phyloP scores from a whole-genome alignment of 495 filamentous ascomycete species.

The Penicillium chermesinum region DNA sequence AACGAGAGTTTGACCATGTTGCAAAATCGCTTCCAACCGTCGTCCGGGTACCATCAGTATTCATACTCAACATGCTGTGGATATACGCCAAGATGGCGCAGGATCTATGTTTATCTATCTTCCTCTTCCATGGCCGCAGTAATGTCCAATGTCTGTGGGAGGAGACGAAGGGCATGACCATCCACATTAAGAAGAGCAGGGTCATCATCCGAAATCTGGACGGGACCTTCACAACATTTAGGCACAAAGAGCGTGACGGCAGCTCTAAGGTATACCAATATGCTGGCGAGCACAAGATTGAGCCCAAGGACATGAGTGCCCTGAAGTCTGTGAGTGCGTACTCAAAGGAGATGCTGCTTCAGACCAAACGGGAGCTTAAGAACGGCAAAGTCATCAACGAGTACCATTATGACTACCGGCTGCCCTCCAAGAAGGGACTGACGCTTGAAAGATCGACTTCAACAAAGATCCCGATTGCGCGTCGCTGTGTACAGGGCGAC shows the following conservation, averaged over 20 bases:
- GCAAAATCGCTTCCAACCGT: conserved; percentile 26
- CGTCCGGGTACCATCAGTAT: conserved; percentile 35
- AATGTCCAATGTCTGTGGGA: conserved; percentile 43
- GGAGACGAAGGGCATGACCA: conserved; percentile 44
- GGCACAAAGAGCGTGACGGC: conserved; percentile 33
- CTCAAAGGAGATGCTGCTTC: conserved; percentile 43
- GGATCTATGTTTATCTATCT: conserved; percentile 40
- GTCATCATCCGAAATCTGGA: conserved; percentile 41
- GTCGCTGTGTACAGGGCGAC: conserved; percentile 45
- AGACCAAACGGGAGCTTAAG: conserved; percentile 44
- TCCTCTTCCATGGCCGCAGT: conserved; percentile 43
- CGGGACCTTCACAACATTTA: conserved; percentile 46
- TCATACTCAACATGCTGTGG: conserved; percentile 46
- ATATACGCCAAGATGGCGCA: conserved; percentile 40
- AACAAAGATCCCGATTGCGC: conserved; percentile 40
- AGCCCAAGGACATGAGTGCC: conserved; percentile 37
- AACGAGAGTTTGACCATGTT: conserved; percentile 51
- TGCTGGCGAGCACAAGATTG: conserved; percentile 36
- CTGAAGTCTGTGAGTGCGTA: conserved; percentile 47
- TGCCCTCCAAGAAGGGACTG: conserved; percentile 28
- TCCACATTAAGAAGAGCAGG: conserved; percentile 41
- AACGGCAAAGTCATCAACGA: conserved; percentile 42
- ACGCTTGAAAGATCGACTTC: conserved; percentile 24
- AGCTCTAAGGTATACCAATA: conserved; percentile 46
- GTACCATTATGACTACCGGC: conserved; percentile 48